A percentile compares a stretch with the other conserved stretches of the same genome.
Evolutionary conservation across 2,329 filamentous ascomycete species (phyloP).

Genomic region (Atkinsonella texensis): DNA sequence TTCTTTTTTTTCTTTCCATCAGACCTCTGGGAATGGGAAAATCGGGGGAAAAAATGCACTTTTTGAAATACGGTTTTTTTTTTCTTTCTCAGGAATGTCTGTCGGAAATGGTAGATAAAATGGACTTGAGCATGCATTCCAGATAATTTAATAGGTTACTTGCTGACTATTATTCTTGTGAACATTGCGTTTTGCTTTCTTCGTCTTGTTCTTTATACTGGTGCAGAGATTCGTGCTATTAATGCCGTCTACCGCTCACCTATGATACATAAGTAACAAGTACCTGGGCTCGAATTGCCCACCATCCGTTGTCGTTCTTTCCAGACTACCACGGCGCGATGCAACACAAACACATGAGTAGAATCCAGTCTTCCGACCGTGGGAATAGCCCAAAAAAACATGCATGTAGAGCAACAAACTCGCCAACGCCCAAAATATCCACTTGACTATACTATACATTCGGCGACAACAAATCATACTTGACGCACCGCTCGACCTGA

Average conservation of each 20-base stretch:
- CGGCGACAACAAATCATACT: slow-evolving; percentile 77
- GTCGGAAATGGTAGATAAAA: not conserved
- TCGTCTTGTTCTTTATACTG: not conserved
- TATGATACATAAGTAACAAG: too few species aligned
- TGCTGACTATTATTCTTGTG: not conserved
- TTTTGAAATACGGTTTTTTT: too few species aligned
- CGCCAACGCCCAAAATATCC: not conserved
- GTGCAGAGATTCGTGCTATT: too few species aligned
- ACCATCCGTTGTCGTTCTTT: too few species aligned
- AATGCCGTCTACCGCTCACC: too few species aligned
- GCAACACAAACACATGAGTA: too few species aligned
- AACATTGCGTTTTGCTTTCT: not conserved
- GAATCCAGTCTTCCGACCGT: too few species aligned
- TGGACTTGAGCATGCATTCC: not conserved
- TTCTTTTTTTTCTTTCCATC: not conserved
- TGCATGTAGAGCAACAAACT: too few species aligned
- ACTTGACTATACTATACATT: slow-evolving; percentile 50
- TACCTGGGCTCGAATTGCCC: too few species aligned
- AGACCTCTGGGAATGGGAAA: not conserved
- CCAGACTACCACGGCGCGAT: too few species aligned
- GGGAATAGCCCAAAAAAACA: too few species aligned
- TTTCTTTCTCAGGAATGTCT: not conserved
- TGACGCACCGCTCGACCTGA: slow-evolving; percentile 77
- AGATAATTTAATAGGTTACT: too few species aligned
- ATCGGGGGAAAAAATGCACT: not conserved